Conservation (phyloP, 140 eudicot genomes). For the Flaveria floridana region DNA sequence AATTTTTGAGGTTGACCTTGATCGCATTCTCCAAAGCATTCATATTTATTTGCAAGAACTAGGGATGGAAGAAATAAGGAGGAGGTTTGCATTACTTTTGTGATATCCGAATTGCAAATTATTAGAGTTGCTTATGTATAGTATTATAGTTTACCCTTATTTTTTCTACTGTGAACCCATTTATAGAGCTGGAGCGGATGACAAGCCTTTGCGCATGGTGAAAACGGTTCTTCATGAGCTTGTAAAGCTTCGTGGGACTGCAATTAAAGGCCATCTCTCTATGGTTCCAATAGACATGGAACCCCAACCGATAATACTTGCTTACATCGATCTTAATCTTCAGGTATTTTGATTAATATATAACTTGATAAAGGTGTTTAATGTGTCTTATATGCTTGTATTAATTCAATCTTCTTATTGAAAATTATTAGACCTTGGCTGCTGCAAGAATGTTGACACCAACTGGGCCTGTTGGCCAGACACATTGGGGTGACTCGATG, state of each 20-base stretch:
- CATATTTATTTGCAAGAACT: slow-evolving; percentile 94
- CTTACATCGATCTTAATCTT: slow-evolving; percentile 94
- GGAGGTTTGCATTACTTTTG: slow-evolving; percentile 53
- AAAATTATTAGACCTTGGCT: slow-evolving; percentile 64
- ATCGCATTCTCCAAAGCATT: slow-evolving; percentile 91
- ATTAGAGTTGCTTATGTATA: background rate
- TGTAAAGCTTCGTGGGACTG: slow-evolving; percentile 94
- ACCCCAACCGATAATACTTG: slow-evolving; percentile 96
- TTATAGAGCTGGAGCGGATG: slow-evolving; percentile 97
- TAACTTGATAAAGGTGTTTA: background rate
- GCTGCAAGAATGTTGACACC: slow-evolving; percentile 97
- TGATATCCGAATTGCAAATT: background rate
- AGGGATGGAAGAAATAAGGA: slow-evolving; percentile 98
- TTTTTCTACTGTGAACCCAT: slow-evolving; percentile 19
- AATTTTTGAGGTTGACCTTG: slow-evolving; percentile 88
- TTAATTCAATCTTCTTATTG: background rate
- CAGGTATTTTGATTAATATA: slow-evolving; percentile 52
- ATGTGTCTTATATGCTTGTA: background rate
- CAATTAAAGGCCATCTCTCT: slow-evolving; percentile 98
- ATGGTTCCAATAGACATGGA: slow-evolving; percentile 98
- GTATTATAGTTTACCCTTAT: background rate
- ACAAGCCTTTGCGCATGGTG: slow-evolving; percentile 96
- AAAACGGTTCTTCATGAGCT: slow-evolving; percentile 98
- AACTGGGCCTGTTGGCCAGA: slow-evolving; percentile 80
- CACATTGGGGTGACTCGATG: slow-evolving; percentile 91